A percentile compares a stretch with the other conserved stretches of the same genome.
These are phyloP conservation scores for Schizopora paradoxa DNA, from an alignment of 1,284 basidiomycete genomes.

Conservation along the genomic window DNA sequence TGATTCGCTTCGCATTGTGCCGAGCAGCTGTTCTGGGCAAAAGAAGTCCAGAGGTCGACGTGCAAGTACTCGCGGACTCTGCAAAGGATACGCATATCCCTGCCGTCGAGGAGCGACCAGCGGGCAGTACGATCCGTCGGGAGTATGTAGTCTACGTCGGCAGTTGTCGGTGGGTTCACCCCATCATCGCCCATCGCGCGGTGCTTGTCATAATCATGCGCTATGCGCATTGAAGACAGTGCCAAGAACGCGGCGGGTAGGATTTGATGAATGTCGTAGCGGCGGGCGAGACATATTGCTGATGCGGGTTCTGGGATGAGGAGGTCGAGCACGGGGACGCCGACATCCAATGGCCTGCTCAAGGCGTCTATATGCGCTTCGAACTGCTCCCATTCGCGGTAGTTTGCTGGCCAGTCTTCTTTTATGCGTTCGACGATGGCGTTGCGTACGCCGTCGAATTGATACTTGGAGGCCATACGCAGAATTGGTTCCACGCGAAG, in stretches of 20 bases:
- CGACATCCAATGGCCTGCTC: background rate
- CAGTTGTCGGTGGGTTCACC: too few relatives aligned
- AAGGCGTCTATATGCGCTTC: conserved; percentile 16
- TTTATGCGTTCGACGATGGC: conserved; percentile 30
- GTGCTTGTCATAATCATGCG: too few relatives aligned
- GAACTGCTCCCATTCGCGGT: conserved; percentile 30
- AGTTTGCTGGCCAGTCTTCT: conserved; percentile 32
- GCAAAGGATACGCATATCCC: too few relatives aligned
- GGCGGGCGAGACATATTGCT: conserved; percentile 30
- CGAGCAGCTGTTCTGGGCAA: too few relatives aligned
- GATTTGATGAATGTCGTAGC: conserved; percentile 28
- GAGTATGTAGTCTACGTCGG: too few relatives aligned
- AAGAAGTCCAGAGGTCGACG: too few relatives aligned
- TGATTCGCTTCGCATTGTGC: too few relatives aligned
- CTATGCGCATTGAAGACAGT: conserved; percentile 16
- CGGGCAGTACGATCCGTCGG: background rate
- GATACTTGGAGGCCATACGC: conserved; percentile 31
- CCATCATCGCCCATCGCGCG: too few relatives aligned
- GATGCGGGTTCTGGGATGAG: conserved; percentile 22
- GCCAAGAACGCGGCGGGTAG: conserved; percentile 33
- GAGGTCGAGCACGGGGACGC: background rate
- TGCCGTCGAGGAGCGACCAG: background rate
- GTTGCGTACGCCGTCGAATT: conserved; percentile 27
- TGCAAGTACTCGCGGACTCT: too few relatives aligned
- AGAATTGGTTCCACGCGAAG: conserved; percentile 26